These are phyloP conservation scores for Tetrahymena malaccensis DNA, from an alignment of 73 alveolate genomes.

Conservation along the genomic window DNA sequence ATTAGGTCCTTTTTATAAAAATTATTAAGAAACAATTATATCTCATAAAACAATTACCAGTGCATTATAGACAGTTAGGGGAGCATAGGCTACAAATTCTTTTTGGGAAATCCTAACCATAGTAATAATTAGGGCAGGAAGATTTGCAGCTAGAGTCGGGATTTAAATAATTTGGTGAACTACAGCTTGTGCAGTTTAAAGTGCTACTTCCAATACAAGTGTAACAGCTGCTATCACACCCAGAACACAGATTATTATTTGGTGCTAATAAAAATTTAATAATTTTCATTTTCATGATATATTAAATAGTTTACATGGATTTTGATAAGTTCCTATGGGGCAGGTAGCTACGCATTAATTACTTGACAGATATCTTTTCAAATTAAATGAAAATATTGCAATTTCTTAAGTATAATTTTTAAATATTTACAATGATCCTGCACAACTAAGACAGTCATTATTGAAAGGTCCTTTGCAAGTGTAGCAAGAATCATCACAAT, in stretches of 20 bases:
- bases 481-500: neutral
- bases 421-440: neutral
- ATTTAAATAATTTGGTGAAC: neutral
- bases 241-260: neutral
- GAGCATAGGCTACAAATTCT: neutral
- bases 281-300: neutral
- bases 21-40: no score
- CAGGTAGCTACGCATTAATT: neutral
- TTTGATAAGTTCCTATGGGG: neutral
- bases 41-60: neutral
- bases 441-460: neutral
- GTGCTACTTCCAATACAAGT: neutral
- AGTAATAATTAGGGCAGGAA: neutral
- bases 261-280: neutral
- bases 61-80: neutral
- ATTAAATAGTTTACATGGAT: neutral
- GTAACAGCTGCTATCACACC: neutral
- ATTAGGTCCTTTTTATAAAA: neutral
- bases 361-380: neutral
- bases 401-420: neutral
- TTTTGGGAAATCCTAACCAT: neutral
- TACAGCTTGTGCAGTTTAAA: neutral
- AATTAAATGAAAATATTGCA: neutral
- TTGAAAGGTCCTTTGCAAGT: neutral
- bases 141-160: neutral